Conservation (phyloP, 139 green algal species). For the Picochlorum sp. region DNA sequence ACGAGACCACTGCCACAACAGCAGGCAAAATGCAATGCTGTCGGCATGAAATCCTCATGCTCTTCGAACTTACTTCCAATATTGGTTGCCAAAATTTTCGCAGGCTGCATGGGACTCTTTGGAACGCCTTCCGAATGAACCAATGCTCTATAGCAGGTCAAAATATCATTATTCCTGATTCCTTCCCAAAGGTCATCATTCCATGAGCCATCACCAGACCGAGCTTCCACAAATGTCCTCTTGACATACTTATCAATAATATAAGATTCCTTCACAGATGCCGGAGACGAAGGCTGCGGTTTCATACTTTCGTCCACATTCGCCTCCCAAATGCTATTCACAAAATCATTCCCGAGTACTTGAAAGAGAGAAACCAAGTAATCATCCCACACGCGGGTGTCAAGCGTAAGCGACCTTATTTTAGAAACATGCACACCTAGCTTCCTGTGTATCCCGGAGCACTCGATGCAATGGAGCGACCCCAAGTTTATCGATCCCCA, state of each 20-base stretch:
- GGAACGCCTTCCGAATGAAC: not conserved
- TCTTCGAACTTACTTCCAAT: not conserved
- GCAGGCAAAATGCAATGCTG: conserved; percentile 1
- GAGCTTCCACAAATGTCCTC: not conserved
- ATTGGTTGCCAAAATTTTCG: too few species aligned
- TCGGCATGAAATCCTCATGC: not conserved
- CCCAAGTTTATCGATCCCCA: conserved; percentile 88
- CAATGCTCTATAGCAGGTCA: conserved; percentile 1
- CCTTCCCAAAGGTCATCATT: conserved; percentile 18
- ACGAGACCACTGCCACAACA: not conserved
- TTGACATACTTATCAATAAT: conserved; percentile 25
- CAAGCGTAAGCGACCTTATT: conserved; percentile 50
- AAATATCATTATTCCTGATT: conserved; percentile 13
- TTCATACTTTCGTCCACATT: conserved; percentile 5
- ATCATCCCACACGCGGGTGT: conserved; percentile 56
- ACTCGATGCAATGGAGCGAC: conserved; percentile 86
- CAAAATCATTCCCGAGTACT: conserved; percentile 42
- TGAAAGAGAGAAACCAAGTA: conserved; percentile 48
- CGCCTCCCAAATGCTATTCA: conserved; percentile 38
- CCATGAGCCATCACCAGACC: not conserved
- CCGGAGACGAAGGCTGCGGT: conserved; percentile 4
- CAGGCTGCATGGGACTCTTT: not conserved
- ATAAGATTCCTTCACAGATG: conserved; percentile 14
- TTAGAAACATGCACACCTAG: conserved; percentile 80
- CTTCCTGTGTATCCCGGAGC: conserved; percentile 76